Evolutionary conservation across 139 green algal genomes (phyloP), one percentile per base, ranked within the genome.

Genomic region (Micractinium conductrix): DNA sequence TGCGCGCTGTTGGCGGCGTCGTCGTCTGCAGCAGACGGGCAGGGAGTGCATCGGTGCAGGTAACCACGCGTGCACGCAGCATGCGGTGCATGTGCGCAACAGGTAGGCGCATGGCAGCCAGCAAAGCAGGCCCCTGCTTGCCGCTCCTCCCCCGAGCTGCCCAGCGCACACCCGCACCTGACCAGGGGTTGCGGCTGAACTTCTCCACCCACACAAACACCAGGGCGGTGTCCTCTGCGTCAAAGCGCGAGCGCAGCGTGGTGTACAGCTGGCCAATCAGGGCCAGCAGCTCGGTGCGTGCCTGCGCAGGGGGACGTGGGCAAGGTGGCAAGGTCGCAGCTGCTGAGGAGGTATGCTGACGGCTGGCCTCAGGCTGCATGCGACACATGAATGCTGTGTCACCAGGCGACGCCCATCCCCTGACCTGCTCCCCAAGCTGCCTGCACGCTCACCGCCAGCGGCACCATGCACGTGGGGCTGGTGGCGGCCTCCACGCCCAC

Each of bases 131-230:
- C n/a, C n/a, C n/a, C n/a, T n/a, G n/a, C n/a, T n/a, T n/a, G n/a
- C n/a, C n/a, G n/a, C n/a, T n/a, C n/a, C n/a, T n/a, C n/a, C n/a
- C n/a, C n/a, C n/a, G n/a, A n/a, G n/a, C n/a, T 58, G 48, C 53
- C 53, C 53, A 70, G 12, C 1, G 2, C 14, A 33, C 65, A 22
- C 35, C 17, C 45, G 35, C 48, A 80, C 74, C 74, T 43, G 76
- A 78, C 80, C 80, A 85, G 0, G 95, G 95, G 79, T 95, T 90
- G 12, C 91, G 80, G 3, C 88, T 91, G 21, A 98, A 90, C 45
- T 87, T 86, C 44, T 95, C 91, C 35, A 97, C 70, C 92, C 95
- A 96, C 0, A 80, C 28, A 33, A 96, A 91, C 40, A 95, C 44
- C 22, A 85, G 71, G 30, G 84, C 63, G 12, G 92, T 87, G 72